These are phyloP conservation scores for Pseudopyrenochaeta lycopersici DNA, from an alignment of 2,329 filamentous ascomycete species.

Conservation along the genomic window DNA sequence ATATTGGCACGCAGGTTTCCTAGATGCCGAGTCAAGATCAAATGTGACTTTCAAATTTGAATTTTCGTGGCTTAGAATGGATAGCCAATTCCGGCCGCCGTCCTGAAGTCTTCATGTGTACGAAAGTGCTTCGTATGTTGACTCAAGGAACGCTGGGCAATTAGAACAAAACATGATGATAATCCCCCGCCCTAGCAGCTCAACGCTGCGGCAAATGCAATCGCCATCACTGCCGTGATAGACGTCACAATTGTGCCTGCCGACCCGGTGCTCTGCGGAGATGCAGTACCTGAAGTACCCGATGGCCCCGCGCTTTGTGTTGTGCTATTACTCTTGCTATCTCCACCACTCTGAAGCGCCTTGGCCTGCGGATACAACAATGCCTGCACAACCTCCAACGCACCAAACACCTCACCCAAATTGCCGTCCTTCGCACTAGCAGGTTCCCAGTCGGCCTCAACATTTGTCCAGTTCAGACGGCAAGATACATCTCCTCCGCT, in stretches of 20 bases:
- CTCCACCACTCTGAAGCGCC: neutral
- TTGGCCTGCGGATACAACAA: constrained; percentile 28
- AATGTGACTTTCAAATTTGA: no score
- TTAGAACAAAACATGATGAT: no score
- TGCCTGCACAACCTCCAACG: constrained; percentile 34
- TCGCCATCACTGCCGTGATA: constrained; percentile 15
- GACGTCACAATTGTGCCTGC: constrained; percentile 13
- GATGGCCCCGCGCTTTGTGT: constrained; percentile 9
- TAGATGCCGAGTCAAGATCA: no score
- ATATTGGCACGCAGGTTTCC: no score
- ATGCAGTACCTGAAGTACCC: constrained; percentile 8
- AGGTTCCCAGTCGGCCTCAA: neutral
- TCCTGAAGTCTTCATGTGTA: no score
- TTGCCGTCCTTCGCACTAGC: constrained; percentile 19
- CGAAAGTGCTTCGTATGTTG: no score
- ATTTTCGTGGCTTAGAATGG: no score
- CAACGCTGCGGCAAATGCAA: constrained; percentile 1
- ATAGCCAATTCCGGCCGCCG: no score
- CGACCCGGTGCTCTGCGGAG: constrained; percentile 12
- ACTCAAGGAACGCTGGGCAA: no score
- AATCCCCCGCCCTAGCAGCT: neutral
- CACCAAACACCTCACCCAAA: constrained; percentile 26
- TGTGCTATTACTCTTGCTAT: neutral
- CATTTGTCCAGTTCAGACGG: constrained; percentile 16
- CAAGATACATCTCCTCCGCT: constrained; percentile 17